Conservation (phyloP, 2,329 filamentous ascomycete genomes). For the Hypoxylon sp. region DNA sequence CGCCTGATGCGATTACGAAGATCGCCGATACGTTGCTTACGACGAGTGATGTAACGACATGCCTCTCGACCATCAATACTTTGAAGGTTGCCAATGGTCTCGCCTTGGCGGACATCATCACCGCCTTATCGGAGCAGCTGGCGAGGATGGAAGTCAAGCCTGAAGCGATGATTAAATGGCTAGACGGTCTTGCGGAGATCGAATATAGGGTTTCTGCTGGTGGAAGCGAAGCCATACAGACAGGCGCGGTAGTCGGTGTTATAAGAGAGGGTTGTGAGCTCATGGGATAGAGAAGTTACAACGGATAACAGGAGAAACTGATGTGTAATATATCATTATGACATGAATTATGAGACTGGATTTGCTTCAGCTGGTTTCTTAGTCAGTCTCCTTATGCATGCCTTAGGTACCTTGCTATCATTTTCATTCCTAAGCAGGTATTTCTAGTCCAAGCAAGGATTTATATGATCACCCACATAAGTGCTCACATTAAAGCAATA, state of each 20-base stretch:
- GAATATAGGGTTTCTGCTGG: constrained; percentile 92
- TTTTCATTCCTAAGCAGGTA: not conserved
- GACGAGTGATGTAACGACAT: constrained; percentile 89
- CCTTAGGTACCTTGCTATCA: too few relatives aligned
- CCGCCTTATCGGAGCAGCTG: constrained; percentile 84
- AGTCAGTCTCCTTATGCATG: not conserved
- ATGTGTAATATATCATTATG: not conserved
- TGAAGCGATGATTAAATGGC: constrained; percentile 89
- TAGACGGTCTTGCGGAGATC: constrained; percentile 90
- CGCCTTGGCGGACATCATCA: constrained; percentile 93
- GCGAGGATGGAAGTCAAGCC: constrained; percentile 84
- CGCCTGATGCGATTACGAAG: constrained; percentile 85
- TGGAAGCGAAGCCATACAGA: constrained; percentile 88
- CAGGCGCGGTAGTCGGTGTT: constrained; percentile 90
- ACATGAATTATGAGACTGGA: constrained; percentile 3
- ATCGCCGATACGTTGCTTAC: constrained; percentile 86
- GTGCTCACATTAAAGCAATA: too few relatives aligned
- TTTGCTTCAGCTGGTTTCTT: not conserved
- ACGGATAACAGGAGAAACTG: not conserved
- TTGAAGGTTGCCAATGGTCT: constrained; percentile 88
- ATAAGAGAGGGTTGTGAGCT: constrained; percentile 88
- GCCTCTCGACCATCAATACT: constrained; percentile 86
- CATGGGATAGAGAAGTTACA: constrained; percentile 49
- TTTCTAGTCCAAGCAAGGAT: too few relatives aligned
- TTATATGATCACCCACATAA: too few relatives aligned